A percentile compares a stretch with the other conserved stretches of the same genome.
Conservation (phyloP, 2,329 filamentous ascomycete genomes). For the Monilinia laxa region DNA sequence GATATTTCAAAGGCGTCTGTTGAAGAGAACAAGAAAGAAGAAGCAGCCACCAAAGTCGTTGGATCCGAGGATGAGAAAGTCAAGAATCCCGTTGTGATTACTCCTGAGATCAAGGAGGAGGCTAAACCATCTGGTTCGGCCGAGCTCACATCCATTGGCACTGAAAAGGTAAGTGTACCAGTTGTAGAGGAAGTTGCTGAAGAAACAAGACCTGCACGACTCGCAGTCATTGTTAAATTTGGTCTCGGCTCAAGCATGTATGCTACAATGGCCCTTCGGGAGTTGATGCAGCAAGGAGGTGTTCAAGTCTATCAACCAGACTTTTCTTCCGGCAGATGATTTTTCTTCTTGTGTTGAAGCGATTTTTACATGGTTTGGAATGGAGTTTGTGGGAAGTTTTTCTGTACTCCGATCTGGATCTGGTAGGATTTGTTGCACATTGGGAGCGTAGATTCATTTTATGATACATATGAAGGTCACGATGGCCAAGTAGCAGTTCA, state of each 20-base stretch:
- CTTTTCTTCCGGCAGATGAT: conserved; percentile 45
- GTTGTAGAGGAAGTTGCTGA: neutral
- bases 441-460: neutral
- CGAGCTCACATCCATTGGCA: neutral
- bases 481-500: neutral
- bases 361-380: neutral
- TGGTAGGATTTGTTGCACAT: conserved; percentile 17
- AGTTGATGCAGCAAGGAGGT: conserved; percentile 71
- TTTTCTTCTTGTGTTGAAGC: conserved; percentile 7
- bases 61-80: neutral
- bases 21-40: conserved; percentile 1
- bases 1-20: conserved; percentile 26
- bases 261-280: conserved; percentile 78
- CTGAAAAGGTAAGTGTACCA: neutral
- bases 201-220: conserved; percentile 44
- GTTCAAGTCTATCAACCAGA: conserved; percentile 62
- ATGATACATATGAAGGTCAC: neutral
- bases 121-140: neutral
- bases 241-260: conserved; percentile 78
- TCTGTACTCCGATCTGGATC: conserved; percentile 6
- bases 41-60: conserved; percentile 7
- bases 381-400: conserved; percentile 7
- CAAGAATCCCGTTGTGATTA: neutral
- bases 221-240: conserved; percentile 71
- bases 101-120: neutral